A percentile compares a stretch with the other conserved stretches of the same genome.
These are phyloP conservation scores for Pseudohalonectria lignicola DNA, from an alignment of 2,329 filamentous ascomycete genomes.

Conservation along the genomic window DNA sequence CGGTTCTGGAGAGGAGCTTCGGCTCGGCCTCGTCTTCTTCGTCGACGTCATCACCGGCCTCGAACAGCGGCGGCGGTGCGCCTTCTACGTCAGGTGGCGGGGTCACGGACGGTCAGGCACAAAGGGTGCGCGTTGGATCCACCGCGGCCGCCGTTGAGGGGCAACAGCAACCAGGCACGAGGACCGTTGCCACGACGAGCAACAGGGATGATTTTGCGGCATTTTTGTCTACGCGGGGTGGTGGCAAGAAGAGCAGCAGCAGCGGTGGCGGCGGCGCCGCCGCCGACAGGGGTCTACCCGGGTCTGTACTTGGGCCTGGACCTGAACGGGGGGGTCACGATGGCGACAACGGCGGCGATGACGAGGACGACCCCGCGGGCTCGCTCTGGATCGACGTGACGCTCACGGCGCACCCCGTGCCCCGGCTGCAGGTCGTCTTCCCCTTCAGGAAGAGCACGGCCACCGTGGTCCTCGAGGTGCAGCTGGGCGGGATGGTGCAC, in stretches of 20 bases:
- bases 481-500: slow-evolving; percentile 46
- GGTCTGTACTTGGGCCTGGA: no score
- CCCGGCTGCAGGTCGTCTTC: slow-evolving; percentile 41
- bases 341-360: neutral
- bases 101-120: no score
- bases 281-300: no score
- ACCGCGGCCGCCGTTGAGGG: slow-evolving; percentile 1
- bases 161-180: no score
- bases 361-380: slow-evolving; percentile 2
- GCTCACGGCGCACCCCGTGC: slow-evolving; percentile 36
- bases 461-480: slow-evolving; percentile 46
- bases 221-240: slow-evolving; percentile 6
- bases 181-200: slow-evolving; percentile 10
- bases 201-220: slow-evolving; percentile 13
- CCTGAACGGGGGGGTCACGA: neutral
- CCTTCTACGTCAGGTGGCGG: no score
- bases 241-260: neutral
- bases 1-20: slow-evolving; percentile 53
- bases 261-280: neutral
- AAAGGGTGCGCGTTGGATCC: no score
- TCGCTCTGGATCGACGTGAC: slow-evolving; percentile 36
- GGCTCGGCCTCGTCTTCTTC: slow-evolving; percentile 13
- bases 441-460: slow-evolving; percentile 35
- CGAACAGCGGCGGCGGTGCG: slow-evolving; percentile 5
- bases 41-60: neutral